Evolutionary conservation across 169 alveolate species (phyloP).

Genomic region (Besnoitia besnoiti): DNA sequence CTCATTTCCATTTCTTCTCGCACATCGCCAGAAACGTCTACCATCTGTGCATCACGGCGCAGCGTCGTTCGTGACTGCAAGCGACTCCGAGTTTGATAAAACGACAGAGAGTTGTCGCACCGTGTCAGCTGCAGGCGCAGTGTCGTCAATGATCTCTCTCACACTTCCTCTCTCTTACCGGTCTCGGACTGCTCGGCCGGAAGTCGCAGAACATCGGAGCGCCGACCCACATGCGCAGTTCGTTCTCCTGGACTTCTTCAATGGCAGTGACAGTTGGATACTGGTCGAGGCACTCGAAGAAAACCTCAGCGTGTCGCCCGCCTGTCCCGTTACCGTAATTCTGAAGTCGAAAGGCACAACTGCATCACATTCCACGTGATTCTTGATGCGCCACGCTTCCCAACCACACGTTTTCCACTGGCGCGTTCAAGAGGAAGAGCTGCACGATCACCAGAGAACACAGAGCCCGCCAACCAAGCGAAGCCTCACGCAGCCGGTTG

Average conservation of each 20-base stretch:
- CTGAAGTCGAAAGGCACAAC: not conserved
- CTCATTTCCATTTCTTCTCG: too few relatives aligned
- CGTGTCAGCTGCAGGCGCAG: too few relatives aligned
- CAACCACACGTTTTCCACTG: not conserved
- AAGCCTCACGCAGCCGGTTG: too few relatives aligned
- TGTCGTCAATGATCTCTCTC: not conserved
- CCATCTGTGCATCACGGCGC: too few relatives aligned
- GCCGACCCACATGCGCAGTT: conserved; percentile 52
- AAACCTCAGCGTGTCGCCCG: conserved; percentile 64
- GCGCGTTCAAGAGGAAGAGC: not conserved
- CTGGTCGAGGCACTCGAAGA: conserved; percentile 57
- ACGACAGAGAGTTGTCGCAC: too few relatives aligned
- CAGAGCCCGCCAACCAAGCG: too few relatives aligned
- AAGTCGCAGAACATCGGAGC: conserved; percentile 68
- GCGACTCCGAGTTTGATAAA: too few relatives aligned
- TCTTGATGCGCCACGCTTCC: not conserved
- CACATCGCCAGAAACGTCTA: too few relatives aligned
- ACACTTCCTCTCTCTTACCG: not conserved
- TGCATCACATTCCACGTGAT: not conserved
- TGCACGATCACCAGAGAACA: not conserved
- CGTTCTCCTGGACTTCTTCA: not conserved
- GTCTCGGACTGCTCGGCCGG: conserved; percentile 41
- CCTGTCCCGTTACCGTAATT: conserved; percentile 55
- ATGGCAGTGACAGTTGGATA: conserved; percentile 53
- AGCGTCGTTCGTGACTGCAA: too few relatives aligned